A percentile compares a stretch with the other conserved stretches of the same genome.
Conservation (phyloP, 2,329 filamentous ascomycete genomes). For the Dothistroma pini region DNA sequence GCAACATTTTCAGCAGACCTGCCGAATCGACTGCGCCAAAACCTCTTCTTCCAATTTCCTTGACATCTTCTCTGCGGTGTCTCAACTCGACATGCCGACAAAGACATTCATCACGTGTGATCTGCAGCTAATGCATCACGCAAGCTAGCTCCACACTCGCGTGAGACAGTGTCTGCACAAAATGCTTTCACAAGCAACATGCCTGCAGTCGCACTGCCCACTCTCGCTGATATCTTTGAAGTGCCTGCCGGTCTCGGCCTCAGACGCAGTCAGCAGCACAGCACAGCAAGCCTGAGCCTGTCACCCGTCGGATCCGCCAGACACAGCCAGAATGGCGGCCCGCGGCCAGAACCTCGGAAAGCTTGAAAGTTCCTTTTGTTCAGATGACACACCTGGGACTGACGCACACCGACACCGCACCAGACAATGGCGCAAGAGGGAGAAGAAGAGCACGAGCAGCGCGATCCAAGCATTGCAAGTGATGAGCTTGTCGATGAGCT, state of each 20-base stretch:
- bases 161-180: neutral
- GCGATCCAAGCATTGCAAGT: neutral
- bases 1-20: neutral
- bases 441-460: neutral
- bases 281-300: too few relatives aligned
- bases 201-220: neutral
- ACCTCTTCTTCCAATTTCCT: too few relatives aligned
- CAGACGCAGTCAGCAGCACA: too few relatives aligned
- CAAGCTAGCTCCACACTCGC: conserved; percentile 4
- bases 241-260: neutral
- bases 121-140: conserved; percentile 1
- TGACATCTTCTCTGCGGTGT: too few relatives aligned
- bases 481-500: conserved; percentile 10
- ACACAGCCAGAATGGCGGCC: neutral
- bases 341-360: neutral
- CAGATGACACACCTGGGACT: neutral
- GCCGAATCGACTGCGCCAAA: too few relatives aligned
- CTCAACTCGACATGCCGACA: neutral
- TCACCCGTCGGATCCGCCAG: too few relatives aligned
- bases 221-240: neutral
- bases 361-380: neutral
- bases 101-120: neutral
- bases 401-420: neutral
- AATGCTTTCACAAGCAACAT: neutral
- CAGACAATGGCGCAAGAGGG: neutral